A percentile compares a stretch with the other conserved stretches of the same genome.
These are phyloP conservation scores for Aspergillus floridensis DNA, from an alignment of 2,329 filamentous ascomycete species.

Conservation along the genomic window DNA sequence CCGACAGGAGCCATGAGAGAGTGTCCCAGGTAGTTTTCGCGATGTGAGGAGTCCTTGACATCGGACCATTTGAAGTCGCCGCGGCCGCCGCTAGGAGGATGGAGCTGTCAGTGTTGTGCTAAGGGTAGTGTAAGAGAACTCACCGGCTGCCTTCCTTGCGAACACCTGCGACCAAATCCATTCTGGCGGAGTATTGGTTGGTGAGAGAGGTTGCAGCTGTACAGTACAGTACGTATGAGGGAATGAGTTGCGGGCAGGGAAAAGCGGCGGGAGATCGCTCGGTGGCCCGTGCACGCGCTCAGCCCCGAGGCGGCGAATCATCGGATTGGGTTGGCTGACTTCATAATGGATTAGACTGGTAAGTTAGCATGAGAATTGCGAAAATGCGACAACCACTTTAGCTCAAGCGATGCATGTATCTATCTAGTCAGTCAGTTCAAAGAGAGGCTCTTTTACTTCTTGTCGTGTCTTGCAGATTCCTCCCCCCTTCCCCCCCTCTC, in stretches of 20 bases:
- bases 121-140: conserved; percentile 12
- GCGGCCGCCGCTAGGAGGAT: conserved; percentile 64
- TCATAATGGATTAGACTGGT: conserved; percentile 6
- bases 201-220: too few relatives aligned
- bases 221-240: too few relatives aligned
- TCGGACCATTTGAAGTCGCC: conserved; percentile 97
- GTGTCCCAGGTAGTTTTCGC: conserved; percentile 88
- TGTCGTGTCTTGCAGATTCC: not conserved
- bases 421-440: not conserved
- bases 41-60: conserved; percentile 79
- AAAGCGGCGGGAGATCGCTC: not conserved
- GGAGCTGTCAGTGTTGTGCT: conserved; percentile 5
- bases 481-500: too few relatives aligned
- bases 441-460: not conserved
- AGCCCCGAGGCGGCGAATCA: conserved; percentile 17
- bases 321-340: conserved; percentile 14
- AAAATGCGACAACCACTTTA: not conserved
- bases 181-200: conserved; percentile 40
- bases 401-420: not conserved
- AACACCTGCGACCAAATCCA: conserved; percentile 92
- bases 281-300: conserved; percentile 21
- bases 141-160: conserved; percentile 82
- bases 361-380: not conserved
- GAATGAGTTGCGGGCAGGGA: not conserved
- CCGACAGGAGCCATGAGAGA: conserved; percentile 89